Percentiles rank a stretch among this genome's conserved stretches.
Conservation (phyloP, 495 filamentous ascomycete species). For the Cenococcum geophilum region DNA sequence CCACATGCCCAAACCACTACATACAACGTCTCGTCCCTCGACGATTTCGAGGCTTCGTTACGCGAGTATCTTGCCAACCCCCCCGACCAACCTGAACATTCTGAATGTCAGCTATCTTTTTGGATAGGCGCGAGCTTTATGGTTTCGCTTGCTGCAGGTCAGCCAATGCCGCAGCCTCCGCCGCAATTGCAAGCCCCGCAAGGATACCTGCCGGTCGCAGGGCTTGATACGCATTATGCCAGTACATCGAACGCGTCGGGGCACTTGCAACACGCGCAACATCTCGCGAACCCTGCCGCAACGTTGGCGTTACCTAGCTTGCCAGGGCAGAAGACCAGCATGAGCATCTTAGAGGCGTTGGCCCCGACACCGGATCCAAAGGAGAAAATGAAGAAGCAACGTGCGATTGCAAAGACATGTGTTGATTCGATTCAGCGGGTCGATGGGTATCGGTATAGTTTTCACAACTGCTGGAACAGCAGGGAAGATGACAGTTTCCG, state of each 20-base stretch:
- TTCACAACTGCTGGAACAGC: constrained; percentile 36
- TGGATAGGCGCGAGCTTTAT: constrained; percentile 28
- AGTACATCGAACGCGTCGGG: constrained; percentile 5
- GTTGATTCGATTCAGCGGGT: constrained; percentile 27
- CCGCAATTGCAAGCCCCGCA: constrained; percentile 15
- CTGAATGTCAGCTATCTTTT: constrained; percentile 29
- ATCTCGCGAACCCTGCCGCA: constrained; percentile 20
- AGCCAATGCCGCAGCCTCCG: constrained; percentile 4
- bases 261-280: constrained; percentile 10
- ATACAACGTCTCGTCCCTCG: constrained; percentile 22
- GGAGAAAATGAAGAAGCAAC: constrained; percentile 31
- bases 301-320: constrained; percentile 17
- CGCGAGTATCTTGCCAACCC: constrained; percentile 27
- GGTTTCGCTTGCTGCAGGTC: constrained; percentile 13
- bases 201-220: constrained; percentile 23
- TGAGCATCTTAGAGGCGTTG: constrained; percentile 31
- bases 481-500: constrained; percentile 32
- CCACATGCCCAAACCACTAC: constrained; percentile 23
- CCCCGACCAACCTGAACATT: constrained; percentile 29
- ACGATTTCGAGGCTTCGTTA: constrained; percentile 30
- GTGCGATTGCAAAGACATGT: constrained; percentile 31
- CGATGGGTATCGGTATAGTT: constrained; percentile 33
- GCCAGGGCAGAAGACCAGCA: constrained; percentile 11
- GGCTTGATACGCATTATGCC: constrained; percentile 21
- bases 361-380: constrained; percentile 19